Percentiles rank a stretch among this genome's conserved stretches.
These are phyloP conservation scores for Trypanosoma scelopori DNA, from an alignment of 208 protist species.

Conservation along the genomic window DNA sequence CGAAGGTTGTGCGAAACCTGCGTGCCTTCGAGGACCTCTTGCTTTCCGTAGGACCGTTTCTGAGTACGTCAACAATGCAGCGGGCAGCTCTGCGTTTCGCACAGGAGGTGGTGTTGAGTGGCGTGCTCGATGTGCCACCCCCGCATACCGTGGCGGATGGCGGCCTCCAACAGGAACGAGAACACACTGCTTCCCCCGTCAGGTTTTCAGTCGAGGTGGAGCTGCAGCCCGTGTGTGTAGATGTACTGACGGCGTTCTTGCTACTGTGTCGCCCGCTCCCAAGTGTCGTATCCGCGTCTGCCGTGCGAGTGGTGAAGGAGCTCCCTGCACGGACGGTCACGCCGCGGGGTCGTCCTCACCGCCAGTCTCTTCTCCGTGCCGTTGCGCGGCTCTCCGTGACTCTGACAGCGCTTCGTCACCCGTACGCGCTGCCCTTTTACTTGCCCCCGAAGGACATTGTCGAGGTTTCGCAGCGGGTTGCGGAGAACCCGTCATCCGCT, in stretches of 20 bases:
- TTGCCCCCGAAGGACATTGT: constrained; percentile 43
- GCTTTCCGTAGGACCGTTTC: constrained; percentile 37
- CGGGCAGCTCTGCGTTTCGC: constrained; percentile 47
- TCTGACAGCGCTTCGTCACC: constrained; percentile 39
- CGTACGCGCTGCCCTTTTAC: constrained; percentile 48
- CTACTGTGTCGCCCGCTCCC: constrained; percentile 27
- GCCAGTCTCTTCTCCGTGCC: constrained; percentile 25
- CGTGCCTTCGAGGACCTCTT: constrained; percentile 45
- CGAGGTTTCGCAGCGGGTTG: constrained; percentile 38
- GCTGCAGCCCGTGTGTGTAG: constrained; percentile 20
- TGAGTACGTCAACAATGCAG: constrained; percentile 42
- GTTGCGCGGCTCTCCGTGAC: constrained; percentile 24
- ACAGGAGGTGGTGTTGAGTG: constrained; percentile 52
- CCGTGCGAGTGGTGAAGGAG: constrained; percentile 25
- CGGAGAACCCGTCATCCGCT: background rate
- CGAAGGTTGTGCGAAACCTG: constrained; percentile 35
- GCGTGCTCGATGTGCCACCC: constrained; percentile 34
- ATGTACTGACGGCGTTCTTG: constrained; percentile 25
- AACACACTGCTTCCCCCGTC: background rate
- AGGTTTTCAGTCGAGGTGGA: constrained; percentile 1
- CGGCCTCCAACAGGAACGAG: background rate
- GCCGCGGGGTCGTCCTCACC: background rate
- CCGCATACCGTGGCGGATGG: background rate
- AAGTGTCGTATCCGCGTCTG: constrained; percentile 19
- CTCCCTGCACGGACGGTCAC: constrained; percentile 9